Evolutionary conservation across 164 flowering plant species (phyloP).

Genomic region (Liriodendron chinense): DNA sequence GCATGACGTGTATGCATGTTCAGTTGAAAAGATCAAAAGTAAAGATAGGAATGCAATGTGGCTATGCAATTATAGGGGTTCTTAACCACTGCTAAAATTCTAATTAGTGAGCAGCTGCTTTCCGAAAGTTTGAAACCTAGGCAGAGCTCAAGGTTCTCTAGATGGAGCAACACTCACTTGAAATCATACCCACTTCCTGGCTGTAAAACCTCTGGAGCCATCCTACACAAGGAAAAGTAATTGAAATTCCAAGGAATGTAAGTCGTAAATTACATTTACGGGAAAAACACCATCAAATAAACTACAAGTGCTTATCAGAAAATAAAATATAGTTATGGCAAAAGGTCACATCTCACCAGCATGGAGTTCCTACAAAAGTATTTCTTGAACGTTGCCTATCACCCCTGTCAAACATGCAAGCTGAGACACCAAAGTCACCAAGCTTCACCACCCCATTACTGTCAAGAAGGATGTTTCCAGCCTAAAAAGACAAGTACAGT

Average conservation of each 20-base stretch:
- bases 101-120: background rate
- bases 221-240: conserved; percentile 47
- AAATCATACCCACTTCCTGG: conserved; percentile 96
- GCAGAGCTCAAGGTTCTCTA: background rate
- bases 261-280: background rate
- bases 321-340: background rate
- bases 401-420: conserved; percentile 93
- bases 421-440: conserved; percentile 98
- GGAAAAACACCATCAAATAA: background rate
- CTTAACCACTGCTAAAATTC: too few species aligned
- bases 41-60: too few species aligned
- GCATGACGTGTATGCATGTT: too few species aligned
- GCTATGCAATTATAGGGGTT: too few species aligned
- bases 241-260: background rate
- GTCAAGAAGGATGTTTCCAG: conserved; percentile 93
- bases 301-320: background rate
- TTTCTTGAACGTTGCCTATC: conserved; percentile 95
- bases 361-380: conserved; percentile 97
- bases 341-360: conserved; percentile 57
- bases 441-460: conserved; percentile 78
- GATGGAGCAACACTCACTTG: conserved; percentile 60
- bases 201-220: conserved; percentile 99
- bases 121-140: background rate
- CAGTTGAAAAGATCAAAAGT: too few species aligned
- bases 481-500: conserved; percentile 41